These are phyloP conservation scores for Oryza glaberrima DNA, from an alignment of 176 grass and related monocot genomes.

Conservation along the genomic window DNA sequence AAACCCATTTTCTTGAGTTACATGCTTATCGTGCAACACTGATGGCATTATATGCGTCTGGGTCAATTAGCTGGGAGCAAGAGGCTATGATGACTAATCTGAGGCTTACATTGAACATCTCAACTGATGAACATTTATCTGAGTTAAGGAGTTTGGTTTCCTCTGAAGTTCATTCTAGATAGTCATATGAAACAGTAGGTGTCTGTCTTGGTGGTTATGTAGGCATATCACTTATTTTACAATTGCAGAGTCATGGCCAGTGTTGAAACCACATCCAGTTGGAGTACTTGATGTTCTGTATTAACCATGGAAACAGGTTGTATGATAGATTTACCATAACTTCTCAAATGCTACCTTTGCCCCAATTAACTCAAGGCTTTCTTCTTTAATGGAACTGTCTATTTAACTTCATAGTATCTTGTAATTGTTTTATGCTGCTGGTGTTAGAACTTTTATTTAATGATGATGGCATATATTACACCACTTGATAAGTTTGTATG, in stretches of 20 bases:
- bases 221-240: constrained; percentile 33
- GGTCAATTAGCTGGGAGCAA: constrained; percentile 95
- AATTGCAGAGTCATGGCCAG: constrained; percentile 44
- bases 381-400: constrained; percentile 23
- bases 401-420: constrained; percentile 23
- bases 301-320: constrained; percentile 49
- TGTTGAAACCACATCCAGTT: constrained; percentile 36
- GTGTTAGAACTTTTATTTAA: neutral
- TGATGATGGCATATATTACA: neutral
- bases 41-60: constrained; percentile 80
- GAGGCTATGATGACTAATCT: constrained; percentile 92
- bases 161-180: constrained; percentile 58
- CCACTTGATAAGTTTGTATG: constrained; percentile 7
- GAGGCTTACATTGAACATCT: constrained; percentile 88
- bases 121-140: constrained; percentile 83
- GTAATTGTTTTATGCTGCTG: constrained; percentile 25
- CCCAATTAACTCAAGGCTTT: constrained; percentile 10
- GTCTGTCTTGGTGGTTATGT: constrained; percentile 26
- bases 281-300: constrained; percentile 45
- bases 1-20: constrained; percentile 84
- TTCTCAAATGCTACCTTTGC: constrained; percentile 36
- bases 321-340: constrained; percentile 38
- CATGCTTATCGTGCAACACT: constrained; percentile 86
- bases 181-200: constrained; percentile 35
- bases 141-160: constrained; percentile 76